A percentile compares a stretch with the other conserved stretches of the same genome.
Evolutionary conservation across 306 rosid species (phyloP).

Genomic region (Oxytropis ochrocephala): DNA sequence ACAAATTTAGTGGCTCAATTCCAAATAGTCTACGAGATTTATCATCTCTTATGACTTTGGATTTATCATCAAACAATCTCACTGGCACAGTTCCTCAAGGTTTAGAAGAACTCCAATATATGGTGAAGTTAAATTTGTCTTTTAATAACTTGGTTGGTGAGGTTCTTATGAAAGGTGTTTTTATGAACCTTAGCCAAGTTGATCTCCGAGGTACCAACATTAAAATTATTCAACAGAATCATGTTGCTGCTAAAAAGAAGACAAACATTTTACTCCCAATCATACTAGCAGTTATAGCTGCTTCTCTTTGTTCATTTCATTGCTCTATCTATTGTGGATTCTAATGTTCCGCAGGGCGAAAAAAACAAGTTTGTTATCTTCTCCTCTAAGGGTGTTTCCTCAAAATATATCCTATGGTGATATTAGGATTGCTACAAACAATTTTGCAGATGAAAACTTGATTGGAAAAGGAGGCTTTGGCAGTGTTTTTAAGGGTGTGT

Average conservation of each 20-base stretch:
- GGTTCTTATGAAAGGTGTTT: slow-evolving; percentile 29
- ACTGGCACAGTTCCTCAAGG: slow-evolving; percentile 28
- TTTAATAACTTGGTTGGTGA: slow-evolving; percentile 41
- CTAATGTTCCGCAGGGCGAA: background rate
- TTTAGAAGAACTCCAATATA: slow-evolving; percentile 18
- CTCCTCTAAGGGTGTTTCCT: slow-evolving; percentile 10
- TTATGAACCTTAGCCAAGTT: slow-evolving; percentile 22
- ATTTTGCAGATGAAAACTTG: slow-evolving; percentile 67
- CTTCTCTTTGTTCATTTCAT: background rate
- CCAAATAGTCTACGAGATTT: slow-evolving; percentile 25
- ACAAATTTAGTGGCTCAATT: slow-evolving; percentile 29
- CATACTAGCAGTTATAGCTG: slow-evolving; percentile 26
- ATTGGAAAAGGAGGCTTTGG: slow-evolving; percentile 84
- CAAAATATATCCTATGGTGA: slow-evolving; percentile 44
- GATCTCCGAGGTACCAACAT: slow-evolving; percentile 25
- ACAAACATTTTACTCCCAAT: background rate
- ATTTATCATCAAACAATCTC: slow-evolving; percentile 39
- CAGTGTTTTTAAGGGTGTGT: slow-evolving; percentile 62
- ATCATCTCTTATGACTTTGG: slow-evolving; percentile 24
- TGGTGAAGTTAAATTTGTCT: slow-evolving; percentile 30
- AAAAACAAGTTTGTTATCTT: background rate
- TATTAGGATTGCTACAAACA: slow-evolving; percentile 67
- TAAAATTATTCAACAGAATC: background rate
- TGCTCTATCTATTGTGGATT: slow-evolving; percentile 10
- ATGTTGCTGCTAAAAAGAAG: slow-evolving; percentile 10